phyloP scores from a whole-genome alignment of 371 early-diverging fungal genomes.

The Amoeboradix gromovi region DNA sequence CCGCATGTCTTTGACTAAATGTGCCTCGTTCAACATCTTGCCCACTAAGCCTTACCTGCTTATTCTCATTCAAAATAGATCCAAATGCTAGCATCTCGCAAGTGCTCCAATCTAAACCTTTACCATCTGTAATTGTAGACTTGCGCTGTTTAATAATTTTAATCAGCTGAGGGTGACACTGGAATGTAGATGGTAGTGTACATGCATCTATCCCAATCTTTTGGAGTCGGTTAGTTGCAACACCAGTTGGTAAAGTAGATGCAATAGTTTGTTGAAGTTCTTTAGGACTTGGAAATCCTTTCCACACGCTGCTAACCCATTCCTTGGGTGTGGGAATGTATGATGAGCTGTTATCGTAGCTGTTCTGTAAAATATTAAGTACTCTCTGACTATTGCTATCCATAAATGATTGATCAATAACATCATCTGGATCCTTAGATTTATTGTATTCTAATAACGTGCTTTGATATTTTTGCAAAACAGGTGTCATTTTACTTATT shows the following conservation, averaged over 20 bases:
- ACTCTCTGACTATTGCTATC: constrained; percentile 60
- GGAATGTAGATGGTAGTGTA: constrained; percentile 51
- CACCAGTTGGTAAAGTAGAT: constrained; percentile 28
- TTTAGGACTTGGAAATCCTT: constrained; percentile 11
- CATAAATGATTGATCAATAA: too few species aligned
- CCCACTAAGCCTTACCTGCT: constrained; percentile 53
- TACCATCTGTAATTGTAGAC: constrained; percentile 36
- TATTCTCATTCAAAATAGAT: constrained; percentile 47
- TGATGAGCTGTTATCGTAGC: constrained; percentile 51
- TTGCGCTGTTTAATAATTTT: constrained; percentile 51
- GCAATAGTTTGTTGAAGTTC: constrained; percentile 7
- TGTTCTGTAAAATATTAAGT: constrained; percentile 64
- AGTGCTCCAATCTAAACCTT: constrained; percentile 73
- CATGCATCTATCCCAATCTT: constrained; percentile 49
- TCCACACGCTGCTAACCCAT: constrained; percentile 77
- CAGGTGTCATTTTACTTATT: constrained; percentile 45
- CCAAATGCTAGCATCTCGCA: constrained; percentile 82
- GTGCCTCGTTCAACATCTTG: constrained; percentile 94
- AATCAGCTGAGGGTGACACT: constrained; percentile 50
- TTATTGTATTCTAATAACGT: constrained; percentile 50
- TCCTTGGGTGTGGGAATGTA: constrained; percentile 61
- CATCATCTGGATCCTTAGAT: too few species aligned
- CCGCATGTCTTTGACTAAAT: constrained; percentile 45
- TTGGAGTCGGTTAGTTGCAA: constrained; percentile 31
- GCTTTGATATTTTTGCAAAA: too few species aligned